Conservation (phyloP, 352 stramenopile genomes). For the Pythium periplocum region DNA sequence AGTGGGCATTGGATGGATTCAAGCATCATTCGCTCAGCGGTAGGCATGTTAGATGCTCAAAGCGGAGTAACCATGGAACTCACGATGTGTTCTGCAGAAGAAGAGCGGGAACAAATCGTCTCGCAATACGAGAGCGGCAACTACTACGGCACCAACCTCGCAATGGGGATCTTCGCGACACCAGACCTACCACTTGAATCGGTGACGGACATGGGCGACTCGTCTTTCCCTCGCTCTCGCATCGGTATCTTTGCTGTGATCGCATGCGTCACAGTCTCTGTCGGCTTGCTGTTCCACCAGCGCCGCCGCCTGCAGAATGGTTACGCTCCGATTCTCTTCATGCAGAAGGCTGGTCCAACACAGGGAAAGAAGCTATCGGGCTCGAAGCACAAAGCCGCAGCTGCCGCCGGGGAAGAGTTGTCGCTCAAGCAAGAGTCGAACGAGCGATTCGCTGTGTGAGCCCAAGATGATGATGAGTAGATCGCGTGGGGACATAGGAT, state of each 20-base stretch:
- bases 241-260: constrained; percentile 39
- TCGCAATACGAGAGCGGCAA: constrained; percentile 47
- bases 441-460: constrained; percentile 65
- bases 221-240: constrained; percentile 23
- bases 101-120: constrained; percentile 49
- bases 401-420: constrained; percentile 27
- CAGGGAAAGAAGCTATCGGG: neutral
- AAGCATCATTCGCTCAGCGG: constrained; percentile 50
- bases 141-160: constrained; percentile 59
- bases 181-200: constrained; percentile 31
- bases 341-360: constrained; percentile 27
- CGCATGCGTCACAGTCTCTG: constrained; percentile 29
- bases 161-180: constrained; percentile 54
- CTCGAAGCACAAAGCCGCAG: neutral
- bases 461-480: too few relatives aligned
- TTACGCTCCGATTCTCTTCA: constrained; percentile 42
- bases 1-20: constrained; percentile 51
- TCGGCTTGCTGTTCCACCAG: constrained; percentile 53
- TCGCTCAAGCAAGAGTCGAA: constrained; percentile 51
- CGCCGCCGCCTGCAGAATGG: constrained; percentile 53
- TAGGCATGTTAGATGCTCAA: constrained; percentile 4
- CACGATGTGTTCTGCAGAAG: constrained; percentile 18
- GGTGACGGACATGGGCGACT: constrained; percentile 20
- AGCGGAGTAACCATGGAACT: neutral
- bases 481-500: neutral